Evolutionary conservation across 306 rosid genomes (phyloP).

Genomic region (Quillaja saponaria): DNA sequence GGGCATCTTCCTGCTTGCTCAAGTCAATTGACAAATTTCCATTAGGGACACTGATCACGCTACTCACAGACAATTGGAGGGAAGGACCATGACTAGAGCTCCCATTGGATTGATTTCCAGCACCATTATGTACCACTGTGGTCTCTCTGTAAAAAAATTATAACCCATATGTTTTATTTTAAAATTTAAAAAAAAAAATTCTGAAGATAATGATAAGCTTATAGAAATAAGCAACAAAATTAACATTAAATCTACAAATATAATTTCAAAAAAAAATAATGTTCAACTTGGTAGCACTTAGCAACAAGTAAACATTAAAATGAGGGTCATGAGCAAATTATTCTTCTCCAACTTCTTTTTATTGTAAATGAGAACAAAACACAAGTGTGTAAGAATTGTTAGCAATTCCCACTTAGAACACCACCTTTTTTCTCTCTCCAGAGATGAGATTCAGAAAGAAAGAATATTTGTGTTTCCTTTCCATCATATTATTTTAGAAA

Average conservation of each 20-base stretch:
- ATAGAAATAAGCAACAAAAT: neutral
- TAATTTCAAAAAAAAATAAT: too few relatives aligned
- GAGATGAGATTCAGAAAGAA: slow-evolving; percentile 19
- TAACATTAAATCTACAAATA: neutral
- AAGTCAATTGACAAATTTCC: slow-evolving; percentile 33
- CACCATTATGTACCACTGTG: slow-evolving; percentile 43
- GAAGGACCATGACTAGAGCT: slow-evolving; percentile 35
- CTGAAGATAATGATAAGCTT: too few relatives aligned
- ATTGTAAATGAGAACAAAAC: too few relatives aligned
- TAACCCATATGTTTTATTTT: too few relatives aligned
- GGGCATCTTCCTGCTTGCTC: slow-evolving; percentile 38
- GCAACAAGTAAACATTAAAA: too few relatives aligned
- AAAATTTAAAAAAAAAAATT: neutral
- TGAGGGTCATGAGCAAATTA: neutral
- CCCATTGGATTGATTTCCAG: slow-evolving; percentile 55
- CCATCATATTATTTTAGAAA: slow-evolving; percentile 18
- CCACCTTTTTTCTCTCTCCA: neutral
- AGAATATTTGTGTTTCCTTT: slow-evolving; percentile 9
- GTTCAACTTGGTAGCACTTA: too few relatives aligned
- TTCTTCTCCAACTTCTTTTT: neutral
- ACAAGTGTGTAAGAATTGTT: too few relatives aligned
- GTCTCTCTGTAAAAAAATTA: slow-evolving; percentile 48
- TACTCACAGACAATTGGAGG: slow-evolving; percentile 33
- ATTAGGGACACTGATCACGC: slow-evolving; percentile 29
- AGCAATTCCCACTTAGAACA: too few relatives aligned